Evolutionary conservation across 139 green algal species (phyloP).

Genomic region (Dunaliella sp.): DNA sequence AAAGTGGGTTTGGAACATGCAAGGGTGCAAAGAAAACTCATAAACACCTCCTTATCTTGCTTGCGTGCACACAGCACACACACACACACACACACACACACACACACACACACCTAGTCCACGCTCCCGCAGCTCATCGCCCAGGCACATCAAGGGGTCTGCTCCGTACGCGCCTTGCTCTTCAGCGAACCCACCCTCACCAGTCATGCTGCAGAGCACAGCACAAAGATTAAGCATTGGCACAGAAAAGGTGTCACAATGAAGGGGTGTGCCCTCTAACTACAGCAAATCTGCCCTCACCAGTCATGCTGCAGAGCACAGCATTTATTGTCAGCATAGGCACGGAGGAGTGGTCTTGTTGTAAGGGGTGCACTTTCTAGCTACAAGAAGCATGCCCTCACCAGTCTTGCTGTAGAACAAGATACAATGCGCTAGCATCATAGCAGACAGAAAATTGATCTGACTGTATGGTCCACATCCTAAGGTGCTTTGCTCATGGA

Average conservation of each 20-base stretch:
- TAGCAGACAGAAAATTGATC: too few relatives aligned
- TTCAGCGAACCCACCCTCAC: slow-evolving; percentile 31
- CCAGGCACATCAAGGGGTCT: slow-evolving; percentile 20
- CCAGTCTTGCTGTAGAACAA: slow-evolving; percentile 34
- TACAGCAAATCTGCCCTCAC: slow-evolving; percentile 30
- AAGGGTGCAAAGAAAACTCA: too few relatives aligned
- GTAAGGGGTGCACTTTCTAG: slow-evolving; percentile 29
- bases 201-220: slow-evolving; percentile 22
- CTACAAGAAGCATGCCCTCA: slow-evolving; percentile 26
- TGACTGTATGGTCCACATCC: too few relatives aligned
- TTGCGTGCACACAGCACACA: too few relatives aligned
- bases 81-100: neutral
- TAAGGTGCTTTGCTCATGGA: too few relatives aligned
- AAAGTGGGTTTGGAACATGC: too few relatives aligned
- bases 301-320: slow-evolving; percentile 22
- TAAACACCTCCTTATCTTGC: too few relatives aligned
- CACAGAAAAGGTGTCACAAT: too few relatives aligned
- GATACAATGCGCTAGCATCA: too few relatives aligned
- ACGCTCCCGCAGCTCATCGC: slow-evolving; percentile 39
- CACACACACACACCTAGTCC: slow-evolving; percentile 7
- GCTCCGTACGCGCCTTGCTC: slow-evolving; percentile 25
- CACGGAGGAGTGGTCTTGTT: too few relatives aligned
- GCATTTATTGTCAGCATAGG: too few relatives aligned
- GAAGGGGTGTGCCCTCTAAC: slow-evolving; percentile 30
- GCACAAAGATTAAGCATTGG: too few relatives aligned